Evolutionary conservation across 768 basidiomycete genomes (phyloP), one percentile per base, ranked within the genome.

Genomic region (Asterophora lycoperdoides): DNA sequence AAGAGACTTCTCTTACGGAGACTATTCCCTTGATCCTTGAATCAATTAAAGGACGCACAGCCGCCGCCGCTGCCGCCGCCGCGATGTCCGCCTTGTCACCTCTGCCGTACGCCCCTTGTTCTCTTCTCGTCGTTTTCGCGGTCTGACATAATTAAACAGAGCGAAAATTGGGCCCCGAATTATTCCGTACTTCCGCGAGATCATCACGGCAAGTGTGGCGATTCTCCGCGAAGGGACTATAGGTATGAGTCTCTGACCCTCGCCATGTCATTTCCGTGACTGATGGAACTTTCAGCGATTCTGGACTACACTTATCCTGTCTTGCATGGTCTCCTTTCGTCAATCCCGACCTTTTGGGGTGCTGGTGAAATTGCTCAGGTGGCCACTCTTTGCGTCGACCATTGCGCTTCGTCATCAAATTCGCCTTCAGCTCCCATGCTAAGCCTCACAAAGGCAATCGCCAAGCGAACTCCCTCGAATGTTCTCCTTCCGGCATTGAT

Each of bases 261-360:
- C 17, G 17, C 14, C 34, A 9, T 43, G 13, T 3, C 17, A 15
- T 11, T 34, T 36, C 34, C n/a, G 8, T 46, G 6, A 15, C 37
- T 19, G 3, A 1, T 13, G 26, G 6, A 18, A 38, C 23, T 9
- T 38, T 6, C 39, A 74, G 76, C 51, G 15, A 54, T 63, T 7
- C 60, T 66, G 33, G 53, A 66, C 18, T 57, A 74, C 43, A 67
- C 62, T 60, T 30, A 75, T 68, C 55, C 68, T 18, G 75, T 84
- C 7, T 68, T 95, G n/a, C 77, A 80, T 23, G 74, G 77, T n/a
- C 68, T 95, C 8, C 71, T 96, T 51, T 69, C 73, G 1, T 76
- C 84, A 1, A 83, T 96, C 26, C 91, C 93, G 0, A 80, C 83
- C 4, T 97, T 98, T 67, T 91, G 89, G 78, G 80, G 84, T 30